Percentiles rank a stretch among this genome's conserved stretches.
Evolutionary conservation across 2,329 filamentous ascomycete genomes (phyloP).

Genomic region (Phyllosticta citriasiana): DNA sequence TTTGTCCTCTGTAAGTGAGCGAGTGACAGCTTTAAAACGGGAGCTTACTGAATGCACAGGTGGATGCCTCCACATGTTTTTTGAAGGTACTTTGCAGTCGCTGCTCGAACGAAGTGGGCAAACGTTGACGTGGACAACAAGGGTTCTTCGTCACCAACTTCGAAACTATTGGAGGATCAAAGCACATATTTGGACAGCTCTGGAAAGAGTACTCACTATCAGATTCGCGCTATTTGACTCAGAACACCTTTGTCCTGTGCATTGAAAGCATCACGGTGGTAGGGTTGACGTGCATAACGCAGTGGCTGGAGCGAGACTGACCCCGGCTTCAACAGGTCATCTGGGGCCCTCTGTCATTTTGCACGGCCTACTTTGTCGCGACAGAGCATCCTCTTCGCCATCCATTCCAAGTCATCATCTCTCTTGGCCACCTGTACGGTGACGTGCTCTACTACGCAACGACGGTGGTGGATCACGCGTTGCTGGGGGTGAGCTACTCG

Average conservation of each 20-base stretch:
- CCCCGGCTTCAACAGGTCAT: conserved; percentile 32
- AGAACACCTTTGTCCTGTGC: conserved; percentile 75
- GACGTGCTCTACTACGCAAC: conserved; percentile 56
- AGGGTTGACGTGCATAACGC: neutral
- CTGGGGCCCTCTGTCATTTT: conserved; percentile 54
- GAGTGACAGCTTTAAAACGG: no score
- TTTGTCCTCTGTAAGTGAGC: conserved; percentile 57
- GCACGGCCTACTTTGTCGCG: conserved; percentile 46
- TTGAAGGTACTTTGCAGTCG: conserved; percentile 52
- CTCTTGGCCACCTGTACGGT: conserved; percentile 54
- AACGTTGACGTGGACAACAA: neutral
- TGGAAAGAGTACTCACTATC: conserved; percentile 91
- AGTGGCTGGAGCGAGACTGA: neutral
- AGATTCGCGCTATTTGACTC: conserved; percentile 77
- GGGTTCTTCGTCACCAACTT: conserved; percentile 57
- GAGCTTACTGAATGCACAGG: conserved; percentile 30
- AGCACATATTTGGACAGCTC: conserved; percentile 69
- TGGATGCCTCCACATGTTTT: conserved; percentile 65
- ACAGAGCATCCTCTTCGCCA: conserved; percentile 46
- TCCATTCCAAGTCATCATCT: conserved; percentile 50
- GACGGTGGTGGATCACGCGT: conserved; percentile 50
- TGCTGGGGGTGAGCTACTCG: conserved; percentile 45
- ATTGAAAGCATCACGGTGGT: conserved; percentile 72
- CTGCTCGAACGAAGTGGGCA: no score
- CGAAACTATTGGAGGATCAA: conserved; percentile 51